Conservation (phyloP, 1,139 yeast genomes). For the Suhomyces maxii region DNA sequence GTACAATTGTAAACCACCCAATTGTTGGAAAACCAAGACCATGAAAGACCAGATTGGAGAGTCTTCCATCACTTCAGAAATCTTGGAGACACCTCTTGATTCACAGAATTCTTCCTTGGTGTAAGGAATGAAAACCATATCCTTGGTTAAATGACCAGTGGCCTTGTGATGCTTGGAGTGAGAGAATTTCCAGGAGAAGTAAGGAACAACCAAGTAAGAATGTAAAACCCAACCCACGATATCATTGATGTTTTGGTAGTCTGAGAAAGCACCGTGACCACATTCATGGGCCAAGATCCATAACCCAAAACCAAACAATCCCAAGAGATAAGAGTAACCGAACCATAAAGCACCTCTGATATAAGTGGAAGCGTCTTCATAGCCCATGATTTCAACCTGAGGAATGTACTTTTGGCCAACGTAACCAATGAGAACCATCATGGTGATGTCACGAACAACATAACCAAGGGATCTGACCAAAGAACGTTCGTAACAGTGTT, state of each 20-base stretch:
- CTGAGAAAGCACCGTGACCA: slow-evolving; percentile 65
- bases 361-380: slow-evolving; percentile 33
- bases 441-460: slow-evolving; percentile 56
- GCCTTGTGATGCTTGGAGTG: slow-evolving; percentile 67
- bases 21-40: slow-evolving; percentile 50
- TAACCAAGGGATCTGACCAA: slow-evolving; percentile 51
- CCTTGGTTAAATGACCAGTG: slow-evolving; percentile 60
- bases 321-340: slow-evolving; percentile 43
- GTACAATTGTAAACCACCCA: slow-evolving; percentile 54
- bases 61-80: slow-evolving; percentile 54
- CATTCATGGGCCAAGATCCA: slow-evolving; percentile 70
- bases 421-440: slow-evolving; percentile 44
- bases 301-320: slow-evolving; percentile 53
- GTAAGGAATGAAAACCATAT: slow-evolving; percentile 61
- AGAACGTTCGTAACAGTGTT: slow-evolving; percentile 60
- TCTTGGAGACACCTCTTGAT: slow-evolving; percentile 24
- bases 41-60: slow-evolving; percentile 52
- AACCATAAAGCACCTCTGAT: slow-evolving; percentile 61
- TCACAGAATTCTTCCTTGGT: slow-evolving; percentile 44
- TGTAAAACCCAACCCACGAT: slow-evolving; percentile 61
- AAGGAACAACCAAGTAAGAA: slow-evolving; percentile 58
- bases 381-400: slow-evolving; percentile 29
- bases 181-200: slow-evolving; percentile 61
- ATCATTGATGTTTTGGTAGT: slow-evolving; percentile 56
- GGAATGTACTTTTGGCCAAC: slow-evolving; percentile 54